Evolutionary conservation across 306 rosid genomes (phyloP).

Genomic region (Senna tora): DNA sequence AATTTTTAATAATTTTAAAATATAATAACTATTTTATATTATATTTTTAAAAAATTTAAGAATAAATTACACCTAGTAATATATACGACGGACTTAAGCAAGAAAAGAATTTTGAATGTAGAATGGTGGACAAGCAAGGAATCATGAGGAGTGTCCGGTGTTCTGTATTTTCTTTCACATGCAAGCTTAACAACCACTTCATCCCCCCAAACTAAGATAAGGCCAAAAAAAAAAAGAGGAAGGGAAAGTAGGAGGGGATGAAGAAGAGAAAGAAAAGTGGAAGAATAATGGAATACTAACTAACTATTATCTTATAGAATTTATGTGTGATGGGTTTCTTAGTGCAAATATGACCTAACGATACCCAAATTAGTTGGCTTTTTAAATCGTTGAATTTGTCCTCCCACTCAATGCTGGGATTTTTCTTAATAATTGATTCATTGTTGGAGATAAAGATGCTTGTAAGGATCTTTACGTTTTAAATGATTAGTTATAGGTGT

Average conservation of each 20-base stretch:
- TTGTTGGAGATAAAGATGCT: background rate
- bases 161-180: conserved; percentile 31
- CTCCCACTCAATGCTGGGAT: background rate
- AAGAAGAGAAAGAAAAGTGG: background rate
- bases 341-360: background rate
- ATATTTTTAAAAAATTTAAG: too few species aligned
- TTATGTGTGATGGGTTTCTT: background rate
- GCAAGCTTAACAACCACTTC: conserved; percentile 1
- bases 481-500: background rate
- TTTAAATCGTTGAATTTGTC: background rate
- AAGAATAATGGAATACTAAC: background rate
- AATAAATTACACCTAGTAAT: too few species aligned
- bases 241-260: background rate
- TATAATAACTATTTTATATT: too few species aligned
- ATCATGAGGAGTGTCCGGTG: conserved; percentile 23
- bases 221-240: background rate
- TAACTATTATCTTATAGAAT: background rate
- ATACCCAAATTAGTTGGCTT: background rate
- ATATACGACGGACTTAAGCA: background rate
- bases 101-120: conserved; percentile 31
- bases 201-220: background rate
- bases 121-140: conserved; percentile 43
- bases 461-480: background rate
- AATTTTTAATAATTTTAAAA: too few species aligned
- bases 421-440: background rate